phyloP scores from a whole-genome alignment of 306 rosid genomes.

The Malus orientalis region DNA sequence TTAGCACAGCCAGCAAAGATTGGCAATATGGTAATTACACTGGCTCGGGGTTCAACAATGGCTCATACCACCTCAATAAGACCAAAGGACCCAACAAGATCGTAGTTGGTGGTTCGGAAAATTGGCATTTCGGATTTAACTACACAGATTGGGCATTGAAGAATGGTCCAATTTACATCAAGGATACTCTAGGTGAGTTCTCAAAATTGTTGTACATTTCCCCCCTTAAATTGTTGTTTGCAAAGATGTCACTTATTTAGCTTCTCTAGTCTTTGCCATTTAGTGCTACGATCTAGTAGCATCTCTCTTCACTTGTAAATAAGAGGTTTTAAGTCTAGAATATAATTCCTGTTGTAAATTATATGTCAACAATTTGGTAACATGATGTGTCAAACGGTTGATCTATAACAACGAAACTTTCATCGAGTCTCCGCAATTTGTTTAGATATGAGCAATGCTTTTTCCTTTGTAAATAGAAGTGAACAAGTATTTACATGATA shows the following conservation, averaged over 20 bases:
- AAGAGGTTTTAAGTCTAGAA: no score
- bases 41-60: neutral
- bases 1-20: constrained; percentile 30
- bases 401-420: neutral
- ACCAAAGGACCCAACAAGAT: constrained; percentile 22
- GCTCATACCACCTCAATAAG: neutral
- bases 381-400: neutral
- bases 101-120: constrained; percentile 46
- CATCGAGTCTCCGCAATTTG: no score
- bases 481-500: no score
- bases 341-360: no score
- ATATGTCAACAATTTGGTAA: neutral
- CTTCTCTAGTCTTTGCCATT: neutral
- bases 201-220: neutral
- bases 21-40: constrained; percentile 31
- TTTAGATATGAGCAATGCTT: neutral
- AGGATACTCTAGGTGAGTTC: constrained; percentile 50
- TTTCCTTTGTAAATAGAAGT: neutral
- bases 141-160: constrained; percentile 49
- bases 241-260: neutral
- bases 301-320: no score
- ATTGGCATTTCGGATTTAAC: constrained; percentile 49
- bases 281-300: no score
- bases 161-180: constrained; percentile 41
- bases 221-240: no score